phyloP scores from a whole-genome alignment of 108 stramenopile species.

The Nannochloropsis gaditana region DNA sequence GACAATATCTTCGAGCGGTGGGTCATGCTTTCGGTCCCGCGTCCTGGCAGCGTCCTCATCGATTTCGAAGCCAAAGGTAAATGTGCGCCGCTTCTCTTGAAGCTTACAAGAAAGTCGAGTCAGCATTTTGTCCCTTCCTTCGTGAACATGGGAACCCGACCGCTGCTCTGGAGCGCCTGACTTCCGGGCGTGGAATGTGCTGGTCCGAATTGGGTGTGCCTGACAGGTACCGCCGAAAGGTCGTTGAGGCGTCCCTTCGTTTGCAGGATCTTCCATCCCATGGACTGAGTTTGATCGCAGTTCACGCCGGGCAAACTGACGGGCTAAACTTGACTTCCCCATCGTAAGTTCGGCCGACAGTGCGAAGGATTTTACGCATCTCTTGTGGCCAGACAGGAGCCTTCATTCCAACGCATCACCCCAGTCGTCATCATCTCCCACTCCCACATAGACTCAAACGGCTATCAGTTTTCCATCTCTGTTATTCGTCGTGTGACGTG shows the following conservation, averaged over 20 bases:
- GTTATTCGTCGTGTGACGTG: no score
- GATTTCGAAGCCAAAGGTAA: neutral
- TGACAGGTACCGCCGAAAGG: neutral
- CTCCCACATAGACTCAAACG: no score
- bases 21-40: neutral
- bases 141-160: neutral
- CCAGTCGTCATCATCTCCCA: no score
- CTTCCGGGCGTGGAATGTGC: neutral
- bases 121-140: neutral
- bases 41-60: neutral
- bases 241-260: neutral
- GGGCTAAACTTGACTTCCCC: neutral
- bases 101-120: neutral
- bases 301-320: neutral
- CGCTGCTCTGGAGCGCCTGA: neutral
- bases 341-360: neutral
- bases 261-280: neutral
- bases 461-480: no score
- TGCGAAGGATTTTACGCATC: no score
- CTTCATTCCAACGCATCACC: no score
- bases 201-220: neutral
- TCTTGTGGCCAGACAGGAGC: no score
- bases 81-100: neutral
- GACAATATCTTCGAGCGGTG: neutral
- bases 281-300: neutral